Evolutionary conservation across 2,329 filamentous ascomycete genomes (phyloP).

Genomic region (Trichoderma polysporum): DNA sequence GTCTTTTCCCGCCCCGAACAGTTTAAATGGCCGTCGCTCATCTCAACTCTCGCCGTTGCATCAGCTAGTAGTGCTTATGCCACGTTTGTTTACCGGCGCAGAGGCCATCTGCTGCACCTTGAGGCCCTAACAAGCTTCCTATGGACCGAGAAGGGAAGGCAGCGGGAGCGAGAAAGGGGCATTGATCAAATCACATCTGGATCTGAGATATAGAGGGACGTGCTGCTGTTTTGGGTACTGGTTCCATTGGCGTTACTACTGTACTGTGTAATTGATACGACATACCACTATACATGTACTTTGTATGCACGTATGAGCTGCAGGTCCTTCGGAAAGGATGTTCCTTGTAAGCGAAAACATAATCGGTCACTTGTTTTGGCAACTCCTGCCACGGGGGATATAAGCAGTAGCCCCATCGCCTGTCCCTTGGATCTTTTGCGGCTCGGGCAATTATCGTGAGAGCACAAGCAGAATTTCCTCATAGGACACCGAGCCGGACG

Average conservation of each 20-base stretch:
- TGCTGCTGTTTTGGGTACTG: neutral
- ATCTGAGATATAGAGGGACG: neutral
- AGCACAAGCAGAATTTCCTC: constrained; percentile 4
- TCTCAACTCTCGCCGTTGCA: constrained; percentile 32
- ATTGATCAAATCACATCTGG: neutral
- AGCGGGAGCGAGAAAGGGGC: neutral
- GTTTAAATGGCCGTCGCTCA: constrained; percentile 62
- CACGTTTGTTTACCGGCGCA: constrained; percentile 5
- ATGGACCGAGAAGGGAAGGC: neutral
- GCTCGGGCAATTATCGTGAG: neutral
- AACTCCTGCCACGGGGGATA: neutral
- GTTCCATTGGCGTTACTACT: neutral
- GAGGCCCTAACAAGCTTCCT: neutral
- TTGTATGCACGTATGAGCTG: neutral
- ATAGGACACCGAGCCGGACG: neutral
- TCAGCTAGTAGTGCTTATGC: constrained; percentile 11
- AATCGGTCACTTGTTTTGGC: neutral
- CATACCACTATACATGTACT: too few species aligned
- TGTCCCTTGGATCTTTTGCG: neutral
- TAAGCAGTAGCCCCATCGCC: neutral
- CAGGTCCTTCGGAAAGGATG: neutral
- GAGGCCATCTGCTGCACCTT: constrained; percentile 17
- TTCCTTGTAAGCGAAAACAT: neutral
- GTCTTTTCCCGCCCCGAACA: constrained; percentile 61
- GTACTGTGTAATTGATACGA: neutral